A percentile compares a stretch with the other conserved stretches of the same genome.
These are phyloP conservation scores for Chaetomium tenue DNA, from an alignment of 495 filamentous ascomycete species.

Conservation along the genomic window DNA sequence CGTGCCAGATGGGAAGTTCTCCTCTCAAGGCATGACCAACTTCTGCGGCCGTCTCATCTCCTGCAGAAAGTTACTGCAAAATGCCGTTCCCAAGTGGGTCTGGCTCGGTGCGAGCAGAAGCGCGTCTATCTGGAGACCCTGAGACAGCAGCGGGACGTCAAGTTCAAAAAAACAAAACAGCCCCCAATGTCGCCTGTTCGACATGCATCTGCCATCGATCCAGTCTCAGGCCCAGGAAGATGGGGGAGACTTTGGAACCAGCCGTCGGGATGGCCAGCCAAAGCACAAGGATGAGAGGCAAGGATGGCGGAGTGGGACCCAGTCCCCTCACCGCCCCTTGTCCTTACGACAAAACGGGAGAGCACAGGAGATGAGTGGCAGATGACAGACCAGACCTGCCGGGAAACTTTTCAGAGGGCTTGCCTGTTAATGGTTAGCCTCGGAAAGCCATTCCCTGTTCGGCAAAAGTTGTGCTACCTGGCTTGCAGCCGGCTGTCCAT, in stretches of 20 bases:
- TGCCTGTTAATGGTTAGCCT: conserved; percentile 43
- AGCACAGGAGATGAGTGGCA: conserved; percentile 15
- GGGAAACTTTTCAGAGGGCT: conserved; percentile 21
- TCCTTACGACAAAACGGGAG: conserved; percentile 30
- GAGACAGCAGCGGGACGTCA: not conserved
- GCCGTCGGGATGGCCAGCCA: conserved; percentile 13
- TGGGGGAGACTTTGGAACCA: conserved; percentile 12
- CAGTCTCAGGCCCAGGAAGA: not conserved
- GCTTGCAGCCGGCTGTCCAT: conserved; percentile 35
- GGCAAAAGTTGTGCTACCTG: conserved; percentile 41
- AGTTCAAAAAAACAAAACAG: not conserved
- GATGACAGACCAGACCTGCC: conserved; percentile 18
- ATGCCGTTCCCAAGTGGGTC: conserved; percentile 18
- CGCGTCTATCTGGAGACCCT: not conserved
- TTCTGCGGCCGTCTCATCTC: conserved; percentile 18
- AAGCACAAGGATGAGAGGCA: conserved; percentile 1
- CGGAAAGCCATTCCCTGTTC: conserved; percentile 46
- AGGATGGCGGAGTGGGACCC: conserved; percentile 19
- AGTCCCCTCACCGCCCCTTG: conserved; percentile 35
- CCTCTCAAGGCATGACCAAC: conserved; percentile 19
- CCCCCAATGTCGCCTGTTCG: not conserved
- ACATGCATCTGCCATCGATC: conserved; percentile 16
- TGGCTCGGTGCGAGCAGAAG: not conserved
- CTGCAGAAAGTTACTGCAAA: conserved; percentile 11
- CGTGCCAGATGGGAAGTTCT: conserved; percentile 10